phyloP scores from a whole-genome alignment of 495 filamentous ascomycete genomes.

The Tuber indicum region DNA sequence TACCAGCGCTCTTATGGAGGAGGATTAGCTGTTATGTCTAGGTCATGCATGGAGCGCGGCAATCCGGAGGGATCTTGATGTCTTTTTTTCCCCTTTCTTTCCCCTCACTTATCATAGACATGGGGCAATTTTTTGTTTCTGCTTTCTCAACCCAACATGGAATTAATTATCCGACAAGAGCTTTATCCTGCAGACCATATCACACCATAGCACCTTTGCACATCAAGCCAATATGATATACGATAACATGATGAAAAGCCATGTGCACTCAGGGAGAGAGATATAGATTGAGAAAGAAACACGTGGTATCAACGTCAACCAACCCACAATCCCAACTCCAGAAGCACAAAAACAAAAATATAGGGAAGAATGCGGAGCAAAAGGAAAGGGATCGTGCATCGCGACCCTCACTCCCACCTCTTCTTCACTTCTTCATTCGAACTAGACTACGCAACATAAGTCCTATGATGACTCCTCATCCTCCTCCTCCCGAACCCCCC shows the following conservation, averaged over 20 bases:
- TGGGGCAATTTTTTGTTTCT: not conserved
- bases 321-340: not conserved
- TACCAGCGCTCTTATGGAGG: not conserved
- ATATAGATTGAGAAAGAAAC: not conserved
- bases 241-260: not conserved
- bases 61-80: not conserved
- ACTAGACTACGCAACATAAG: not conserved
- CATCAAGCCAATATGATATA: slow-evolving; percentile 1
- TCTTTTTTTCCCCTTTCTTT: not conserved
- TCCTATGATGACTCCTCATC: not conserved
- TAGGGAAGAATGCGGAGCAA: not conserved
- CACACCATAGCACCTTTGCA: not conserved
- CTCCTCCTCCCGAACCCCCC: not conserved
- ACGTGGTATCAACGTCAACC: not conserved
- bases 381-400: not conserved
- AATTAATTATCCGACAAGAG: not conserved
- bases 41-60: not conserved
- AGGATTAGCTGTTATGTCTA: not conserved
- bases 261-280: not conserved
- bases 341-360: not conserved
- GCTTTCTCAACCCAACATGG: not conserved
- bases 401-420: not conserved
- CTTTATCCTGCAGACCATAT: not conserved
- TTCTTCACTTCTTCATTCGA: not conserved
- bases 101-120: not conserved